Evolutionary conservation across 2,329 filamentous ascomycete genomes (phyloP), one percentile per base, ranked within the genome.

Genomic region (Fusarium pseudograminearum): DNA sequence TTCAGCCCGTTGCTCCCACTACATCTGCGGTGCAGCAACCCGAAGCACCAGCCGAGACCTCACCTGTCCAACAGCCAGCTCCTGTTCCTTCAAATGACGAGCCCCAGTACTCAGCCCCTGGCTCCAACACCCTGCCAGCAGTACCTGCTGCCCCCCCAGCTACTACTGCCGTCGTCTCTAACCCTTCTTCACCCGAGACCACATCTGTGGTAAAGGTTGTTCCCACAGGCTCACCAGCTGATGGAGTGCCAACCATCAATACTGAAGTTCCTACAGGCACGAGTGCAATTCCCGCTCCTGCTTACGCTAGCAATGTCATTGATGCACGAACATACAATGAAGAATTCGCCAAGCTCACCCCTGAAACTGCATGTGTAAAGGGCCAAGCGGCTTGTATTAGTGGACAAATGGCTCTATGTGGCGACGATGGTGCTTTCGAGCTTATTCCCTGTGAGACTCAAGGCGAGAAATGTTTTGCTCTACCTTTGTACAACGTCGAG

Each of bases 301-400:
- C 79, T 5, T 83, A 84, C 54, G 80, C 81, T 4, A 76, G 75
- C 55, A 86, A 87, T 66, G 78, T 88, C 22, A 79, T 78, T 12
- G 69, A 79, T 36, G 84, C 85, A 12, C 76, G 78, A 41, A 60
- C 76, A 5, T 82, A 85, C 71, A 89, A 90, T 74, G 66, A 77
- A 12, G 65, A 84, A 26, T 87, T 85, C 64, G 78, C 79, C 28
- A 74, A 70, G 3, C 76, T 86, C 34, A 83, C 81, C 1, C 77
- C 80, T 8, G 68, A 82, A 22, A 83, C 85, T 4, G 79, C 83
- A 52, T 90, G 87, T 72, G 73, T 70, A 0, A 55, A 73, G 2
- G 79, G 79, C 28, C 84, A 88, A 60, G 79, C 82, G 4, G 86
- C 87, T 7, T 90, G 87, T 56, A 83, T 89, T 45, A 74, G 79